Evolutionary conservation across 345 rosid species (phyloP), one percentile per base, ranked within the genome.

Genomic region (Clausena lansium): DNA sequence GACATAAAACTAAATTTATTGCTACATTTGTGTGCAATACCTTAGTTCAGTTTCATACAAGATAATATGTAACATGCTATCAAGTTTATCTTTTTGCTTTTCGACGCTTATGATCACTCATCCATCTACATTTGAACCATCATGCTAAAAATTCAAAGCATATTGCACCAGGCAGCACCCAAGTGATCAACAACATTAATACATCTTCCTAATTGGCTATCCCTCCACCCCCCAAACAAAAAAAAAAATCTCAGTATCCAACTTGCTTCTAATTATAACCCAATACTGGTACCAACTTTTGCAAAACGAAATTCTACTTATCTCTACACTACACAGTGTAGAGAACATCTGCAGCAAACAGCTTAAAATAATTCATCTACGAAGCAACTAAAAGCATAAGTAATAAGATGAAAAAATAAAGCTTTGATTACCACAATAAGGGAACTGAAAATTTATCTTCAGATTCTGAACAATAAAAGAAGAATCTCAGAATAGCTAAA

Each of bases 101-200:
- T 24, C 1, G 2, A 36, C 22, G 9, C 67, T 25, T n/a, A 9
- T 6, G 5, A 20, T 10, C 33, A 25, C 30, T n/a, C 54, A 27
- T 25, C 52, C 54, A 39, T n/a, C 6, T 38, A 20, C 50, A 54
- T 35, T 35, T 5, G 1, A 41, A 62, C 7, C 54, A 72, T 6
- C 14, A 36, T 6, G 10, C 65, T 36, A 24, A 22, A 24, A 57
- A 52, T 36, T 72, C 35, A 36, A 58, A 58, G 67, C 66, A 36
- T 17, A 17, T 59, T 7, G 67, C 36, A 38, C 39, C 24, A 32
- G 50, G 62, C 24, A 9, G 32, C 24, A 14, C 30, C 5, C 32
- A 50, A 32, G 78, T 30, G 63, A 52, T 64, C 62, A 39, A 64
- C 70, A 64, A 17, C n/a, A 75, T 7, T 52, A 52, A 52, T 17